A percentile compares a stretch with the other conserved stretches of the same genome.
These are phyloP conservation scores for Colletotrichum sp. DNA, from an alignment of 2,329 filamentous ascomycete species.

Conservation along the genomic window DNA sequence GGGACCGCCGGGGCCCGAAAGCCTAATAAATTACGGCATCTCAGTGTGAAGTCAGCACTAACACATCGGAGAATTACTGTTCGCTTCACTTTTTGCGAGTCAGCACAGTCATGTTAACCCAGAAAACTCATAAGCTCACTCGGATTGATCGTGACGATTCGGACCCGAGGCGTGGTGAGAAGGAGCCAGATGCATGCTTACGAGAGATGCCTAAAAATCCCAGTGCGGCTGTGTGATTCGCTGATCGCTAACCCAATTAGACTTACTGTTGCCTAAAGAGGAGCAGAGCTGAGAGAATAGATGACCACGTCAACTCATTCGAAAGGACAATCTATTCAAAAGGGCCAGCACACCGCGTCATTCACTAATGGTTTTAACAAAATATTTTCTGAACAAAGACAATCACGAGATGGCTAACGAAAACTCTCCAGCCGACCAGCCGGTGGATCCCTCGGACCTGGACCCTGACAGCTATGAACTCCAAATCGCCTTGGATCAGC, in stretches of 20 bases:
- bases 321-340: background rate
- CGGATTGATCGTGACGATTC: background rate
- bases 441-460: background rate
- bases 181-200: background rate
- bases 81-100: background rate
- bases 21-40: background rate
- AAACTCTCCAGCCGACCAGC: background rate
- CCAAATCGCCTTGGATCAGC: slow-evolving; percentile 2
- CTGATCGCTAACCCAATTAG: background rate
- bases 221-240: background rate
- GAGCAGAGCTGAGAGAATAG: background rate
- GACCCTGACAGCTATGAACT: background rate
- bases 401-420: background rate
- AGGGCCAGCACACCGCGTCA: fast-evolving
- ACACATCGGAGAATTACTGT: background rate
- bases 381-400: background rate
- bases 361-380: background rate
- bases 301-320: background rate
- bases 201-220: background rate
- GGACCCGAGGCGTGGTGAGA: background rate
- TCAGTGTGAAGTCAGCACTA: background rate
- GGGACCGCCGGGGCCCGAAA: background rate
- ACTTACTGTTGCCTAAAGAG: background rate
- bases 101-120: background rate
- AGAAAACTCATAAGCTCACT: background rate